These are phyloP conservation scores for rapeseed (Brassica napus) DNA, from an alignment of 345 rosid species.

Conservation along the genomic window DNA sequence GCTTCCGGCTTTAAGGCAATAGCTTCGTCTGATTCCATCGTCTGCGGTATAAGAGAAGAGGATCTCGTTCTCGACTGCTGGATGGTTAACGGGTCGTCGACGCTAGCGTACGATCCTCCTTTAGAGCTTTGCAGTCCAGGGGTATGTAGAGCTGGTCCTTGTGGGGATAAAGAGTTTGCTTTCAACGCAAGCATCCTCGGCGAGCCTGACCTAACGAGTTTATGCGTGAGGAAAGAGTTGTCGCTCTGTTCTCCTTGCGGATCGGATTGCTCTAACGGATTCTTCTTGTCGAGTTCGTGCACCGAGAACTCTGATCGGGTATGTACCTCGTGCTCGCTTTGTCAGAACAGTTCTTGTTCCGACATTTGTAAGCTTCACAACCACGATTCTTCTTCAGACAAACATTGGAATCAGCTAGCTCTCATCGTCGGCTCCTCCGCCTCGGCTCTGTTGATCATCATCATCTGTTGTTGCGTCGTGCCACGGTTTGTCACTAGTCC, in stretches of 20 bases:
- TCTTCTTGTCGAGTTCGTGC: conserved; percentile 79
- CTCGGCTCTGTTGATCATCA: conserved; percentile 47
- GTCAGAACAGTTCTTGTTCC: conserved; percentile 89
- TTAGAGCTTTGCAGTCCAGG: conserved; percentile 91
- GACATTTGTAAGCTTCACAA: conserved; percentile 56
- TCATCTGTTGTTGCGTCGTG: conserved; percentile 53
- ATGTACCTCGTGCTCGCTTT: conserved; percentile 84
- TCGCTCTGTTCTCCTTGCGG: conserved; percentile 76
- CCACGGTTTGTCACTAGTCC: conserved; percentile 39
- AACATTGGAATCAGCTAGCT: conserved; percentile 51
- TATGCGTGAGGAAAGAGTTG: conserved; percentile 70
- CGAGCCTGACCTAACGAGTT: conserved; percentile 72
- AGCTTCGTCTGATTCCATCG: conserved; percentile 81
- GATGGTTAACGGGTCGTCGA: conserved; percentile 52
- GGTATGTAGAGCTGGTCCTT: conserved; percentile 57
- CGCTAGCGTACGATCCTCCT: conserved; percentile 69
- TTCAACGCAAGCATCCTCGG: conserved; percentile 83
- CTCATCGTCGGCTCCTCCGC: conserved; percentile 47
- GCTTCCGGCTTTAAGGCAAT: conserved; percentile 76
- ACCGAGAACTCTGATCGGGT: conserved; percentile 64
- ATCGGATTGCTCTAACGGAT: conserved; percentile 69
- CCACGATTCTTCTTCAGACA: conserved; percentile 47
- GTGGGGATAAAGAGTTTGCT: conserved; percentile 57
- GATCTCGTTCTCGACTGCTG: conserved; percentile 91
- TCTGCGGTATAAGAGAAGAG: conserved; percentile 78